Percentiles rank a stretch among this genome's conserved stretches.
Evolutionary conservation across 108 stramenopile species (phyloP).

Genomic region (Fistulifera solaris): DNA sequence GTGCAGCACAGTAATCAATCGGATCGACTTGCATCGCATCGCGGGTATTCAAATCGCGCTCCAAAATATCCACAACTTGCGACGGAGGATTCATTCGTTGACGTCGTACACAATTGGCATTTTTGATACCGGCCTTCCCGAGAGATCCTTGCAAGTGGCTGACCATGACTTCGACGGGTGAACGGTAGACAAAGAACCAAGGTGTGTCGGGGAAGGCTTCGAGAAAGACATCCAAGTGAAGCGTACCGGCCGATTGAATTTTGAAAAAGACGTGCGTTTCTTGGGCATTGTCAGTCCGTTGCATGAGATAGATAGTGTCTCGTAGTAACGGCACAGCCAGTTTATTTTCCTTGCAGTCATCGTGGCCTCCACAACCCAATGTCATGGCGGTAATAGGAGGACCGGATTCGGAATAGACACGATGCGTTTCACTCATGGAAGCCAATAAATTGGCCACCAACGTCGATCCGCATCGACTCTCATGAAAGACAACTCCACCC

Average conservation of each 20-base stretch:
- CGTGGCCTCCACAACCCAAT: slow-evolving; percentile 35
- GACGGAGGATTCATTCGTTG: slow-evolving; percentile 17
- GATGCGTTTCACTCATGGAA: slow-evolving; percentile 61
- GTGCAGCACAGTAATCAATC: slow-evolving; percentile 74
- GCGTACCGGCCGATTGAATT: slow-evolving; percentile 81
- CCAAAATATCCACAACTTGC: slow-evolving; percentile 15
- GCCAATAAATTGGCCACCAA: slow-evolving; percentile 90
- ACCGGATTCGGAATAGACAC: slow-evolving; percentile 78
- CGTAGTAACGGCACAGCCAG: slow-evolving; percentile 31
- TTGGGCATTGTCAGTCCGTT: slow-evolving; percentile 51
- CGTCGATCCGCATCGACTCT: slow-evolving; percentile 88
- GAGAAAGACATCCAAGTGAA: slow-evolving; percentile 52
- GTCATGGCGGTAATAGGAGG: slow-evolving; percentile 62
- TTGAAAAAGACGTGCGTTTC: slow-evolving; percentile 89
- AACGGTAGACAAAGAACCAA: slow-evolving; percentile 90
- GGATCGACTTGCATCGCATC: slow-evolving; percentile 9
- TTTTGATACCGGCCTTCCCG: slow-evolving; percentile 7
- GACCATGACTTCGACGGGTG: slow-evolving; percentile 95
- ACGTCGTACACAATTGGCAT: slow-evolving; percentile 50
- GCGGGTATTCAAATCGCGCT: slow-evolving; percentile 19
- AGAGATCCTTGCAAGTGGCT: slow-evolving; percentile 40
- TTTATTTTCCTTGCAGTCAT: slow-evolving; percentile 3
- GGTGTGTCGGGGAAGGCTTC: slow-evolving; percentile 85
- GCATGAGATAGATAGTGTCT: slow-evolving; percentile 68
- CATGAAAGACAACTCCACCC: slow-evolving; percentile 88